A percentile compares a stretch with the other conserved stretches of the same genome.
Evolutionary conservation across 306 rosid genomes (phyloP).

Genomic region (Myrica gale): DNA sequence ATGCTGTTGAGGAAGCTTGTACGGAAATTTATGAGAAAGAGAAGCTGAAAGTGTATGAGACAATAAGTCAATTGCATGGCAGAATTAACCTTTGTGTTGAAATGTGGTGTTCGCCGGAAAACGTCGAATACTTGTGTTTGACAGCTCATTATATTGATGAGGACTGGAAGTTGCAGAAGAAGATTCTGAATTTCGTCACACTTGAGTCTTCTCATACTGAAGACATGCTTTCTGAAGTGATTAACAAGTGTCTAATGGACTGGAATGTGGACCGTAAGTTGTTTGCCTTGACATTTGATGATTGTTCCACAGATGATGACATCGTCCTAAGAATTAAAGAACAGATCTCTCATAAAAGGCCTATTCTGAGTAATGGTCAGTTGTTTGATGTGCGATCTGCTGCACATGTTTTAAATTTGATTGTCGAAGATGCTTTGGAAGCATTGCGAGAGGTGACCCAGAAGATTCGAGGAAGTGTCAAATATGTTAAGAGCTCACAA

Average conservation of each 20-base stretch:
- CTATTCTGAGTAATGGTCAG: conserved; percentile 61
- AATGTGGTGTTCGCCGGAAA: conserved; percentile 77
- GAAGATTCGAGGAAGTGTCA: conserved; percentile 73
- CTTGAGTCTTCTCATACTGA: conserved; percentile 85
- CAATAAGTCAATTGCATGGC: conserved; percentile 59
- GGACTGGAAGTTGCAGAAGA: conserved; percentile 77
- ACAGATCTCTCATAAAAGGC: conserved; percentile 67
- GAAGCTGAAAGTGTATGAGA: conserved; percentile 58
- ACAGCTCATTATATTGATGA: conserved; percentile 78
- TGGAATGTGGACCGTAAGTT: conserved; percentile 86
- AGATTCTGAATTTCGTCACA: conserved; percentile 75
- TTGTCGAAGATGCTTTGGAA: conserved; percentile 63
- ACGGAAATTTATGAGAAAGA: conserved; percentile 70
- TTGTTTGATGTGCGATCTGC: conserved; percentile 80
- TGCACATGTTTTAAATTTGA: conserved; percentile 61
- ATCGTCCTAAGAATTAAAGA: conserved; percentile 69
- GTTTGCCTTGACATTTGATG: conserved; percentile 88
- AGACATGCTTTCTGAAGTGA: conserved; percentile 84
- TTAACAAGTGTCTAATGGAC: conserved; percentile 67
- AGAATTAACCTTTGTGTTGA: conserved; percentile 81
- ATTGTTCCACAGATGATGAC: conserved; percentile 71
- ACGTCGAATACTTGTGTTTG: conserved; percentile 56
- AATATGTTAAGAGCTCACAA: conserved; percentile 73
- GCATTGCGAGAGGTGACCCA: conserved; percentile 62
- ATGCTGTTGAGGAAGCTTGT: conserved; percentile 60